A percentile compares a stretch with the other conserved stretches of the same genome.
phyloP scores from a whole-genome alignment of 2,329 filamentous ascomycete genomes.

The Penicillium sp. region DNA sequence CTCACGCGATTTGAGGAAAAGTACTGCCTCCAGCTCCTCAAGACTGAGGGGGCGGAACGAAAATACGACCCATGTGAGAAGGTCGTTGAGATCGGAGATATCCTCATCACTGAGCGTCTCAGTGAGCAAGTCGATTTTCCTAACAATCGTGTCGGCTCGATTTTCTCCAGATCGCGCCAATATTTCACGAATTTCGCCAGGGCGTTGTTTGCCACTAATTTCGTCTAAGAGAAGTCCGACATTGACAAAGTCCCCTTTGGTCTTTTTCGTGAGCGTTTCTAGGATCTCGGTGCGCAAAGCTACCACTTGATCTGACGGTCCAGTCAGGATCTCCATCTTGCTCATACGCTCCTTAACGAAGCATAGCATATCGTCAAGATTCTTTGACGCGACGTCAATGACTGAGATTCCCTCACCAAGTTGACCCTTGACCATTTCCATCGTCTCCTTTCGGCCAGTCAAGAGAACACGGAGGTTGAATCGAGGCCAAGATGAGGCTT shows the following conservation, averaged over 20 bases:
- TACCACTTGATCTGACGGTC: conserved; percentile 18
- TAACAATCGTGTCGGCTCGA: neutral
- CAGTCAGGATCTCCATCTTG: conserved; percentile 26
- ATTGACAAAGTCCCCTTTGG: neutral
- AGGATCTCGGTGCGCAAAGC: conserved; percentile 13
- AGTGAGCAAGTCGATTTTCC: conserved; percentile 11
- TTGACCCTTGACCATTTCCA: neutral
- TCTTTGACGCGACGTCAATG: conserved; percentile 5
- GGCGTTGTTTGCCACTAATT: neutral
- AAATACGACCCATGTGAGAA: conserved; percentile 23
- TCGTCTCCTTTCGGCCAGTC: neutral
- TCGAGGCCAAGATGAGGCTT: neutral
- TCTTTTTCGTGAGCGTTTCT: neutral
- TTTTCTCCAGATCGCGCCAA: neutral
- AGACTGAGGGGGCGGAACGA: conserved; percentile 8
- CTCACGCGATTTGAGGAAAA: conserved; percentile 24
- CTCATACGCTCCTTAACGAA: conserved; percentile 24
- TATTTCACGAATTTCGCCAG: neutral
- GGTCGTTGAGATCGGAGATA: conserved; percentile 26
- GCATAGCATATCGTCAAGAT: conserved; percentile 21
- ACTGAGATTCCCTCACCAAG: neutral
- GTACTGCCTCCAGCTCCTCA: conserved; percentile 19
- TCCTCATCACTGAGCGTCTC: conserved; percentile 25
- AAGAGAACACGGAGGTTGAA: neutral
- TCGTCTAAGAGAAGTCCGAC: neutral